phyloP scores from a whole-genome alignment of 2,329 filamentous ascomycete species.

The Colletotrichum sp. region DNA sequence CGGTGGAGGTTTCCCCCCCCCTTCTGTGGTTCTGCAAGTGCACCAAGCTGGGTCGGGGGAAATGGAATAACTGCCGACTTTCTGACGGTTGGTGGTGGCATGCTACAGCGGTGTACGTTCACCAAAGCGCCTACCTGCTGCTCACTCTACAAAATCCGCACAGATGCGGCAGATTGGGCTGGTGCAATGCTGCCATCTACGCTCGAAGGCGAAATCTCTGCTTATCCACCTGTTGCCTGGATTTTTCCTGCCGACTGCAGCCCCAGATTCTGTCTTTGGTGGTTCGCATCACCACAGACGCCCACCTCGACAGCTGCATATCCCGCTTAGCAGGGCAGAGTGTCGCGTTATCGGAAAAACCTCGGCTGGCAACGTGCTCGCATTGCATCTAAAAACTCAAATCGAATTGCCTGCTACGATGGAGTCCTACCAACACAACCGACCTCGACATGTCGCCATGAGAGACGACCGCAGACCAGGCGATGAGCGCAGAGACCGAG shows the following conservation, averaged over 20 bases:
- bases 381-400: conserved; percentile 24
- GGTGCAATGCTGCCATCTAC: not conserved
- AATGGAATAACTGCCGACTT: not conserved
- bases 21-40: conserved; percentile 18
- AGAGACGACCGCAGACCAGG: conserved; percentile 45
- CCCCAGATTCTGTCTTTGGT: not conserved
- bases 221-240: not conserved
- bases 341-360: conserved; percentile 23
- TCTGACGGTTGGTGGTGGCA: not conserved
- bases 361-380: conserved; percentile 15
- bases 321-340: not conserved
- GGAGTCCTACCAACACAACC: conserved; percentile 17
- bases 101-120: not conserved
- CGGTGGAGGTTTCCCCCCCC: not conserved
- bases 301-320: conserved; percentile 16
- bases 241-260: not conserved
- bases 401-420: conserved; percentile 17
- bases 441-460: conserved; percentile 43
- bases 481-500: conserved; percentile 45
- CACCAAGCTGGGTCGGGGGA: not conserved
- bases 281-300: not conserved
- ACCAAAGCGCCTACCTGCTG: not conserved
- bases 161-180: not conserved
- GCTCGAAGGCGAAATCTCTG: not conserved
- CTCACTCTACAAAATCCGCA: not conserved